These are phyloP conservation scores for Arthromyces matolae DNA, from an alignment of 768 basidiomycete genomes.

Conservation along the genomic window DNA sequence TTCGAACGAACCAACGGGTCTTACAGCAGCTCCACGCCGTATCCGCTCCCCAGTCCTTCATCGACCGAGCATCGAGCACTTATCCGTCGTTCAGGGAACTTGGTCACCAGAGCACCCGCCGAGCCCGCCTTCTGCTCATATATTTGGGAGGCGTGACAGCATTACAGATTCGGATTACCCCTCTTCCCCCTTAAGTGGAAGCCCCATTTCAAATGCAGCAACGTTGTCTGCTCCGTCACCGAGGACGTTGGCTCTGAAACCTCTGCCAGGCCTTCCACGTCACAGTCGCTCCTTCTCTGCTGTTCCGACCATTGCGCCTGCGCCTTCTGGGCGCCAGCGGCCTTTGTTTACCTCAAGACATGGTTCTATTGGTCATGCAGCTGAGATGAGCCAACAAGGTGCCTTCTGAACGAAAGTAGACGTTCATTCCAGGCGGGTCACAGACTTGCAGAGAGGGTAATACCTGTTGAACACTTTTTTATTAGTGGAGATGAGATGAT, in stretches of 20 bases:
- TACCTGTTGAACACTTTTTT: no score
- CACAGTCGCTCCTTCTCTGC: conserved; percentile 17
- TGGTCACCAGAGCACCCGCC: conserved; percentile 7
- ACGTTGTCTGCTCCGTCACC: not conserved
- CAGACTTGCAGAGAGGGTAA: no score
- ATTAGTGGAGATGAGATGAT: no score
- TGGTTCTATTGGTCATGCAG: not conserved
- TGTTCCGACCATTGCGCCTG: conserved; percentile 3
- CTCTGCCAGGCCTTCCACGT: conserved; percentile 5
- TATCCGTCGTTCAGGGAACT: conserved; percentile 4
- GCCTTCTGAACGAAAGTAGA: not conserved
- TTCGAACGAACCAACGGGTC: conserved; percentile 26
- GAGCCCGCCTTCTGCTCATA: conserved; percentile 12
- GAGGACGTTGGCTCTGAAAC: not conserved
- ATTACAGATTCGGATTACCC: conserved; percentile 12
- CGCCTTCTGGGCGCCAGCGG: conserved; percentile 8
- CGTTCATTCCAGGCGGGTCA: no score
- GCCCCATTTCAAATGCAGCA: no score
- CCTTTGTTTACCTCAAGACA: conserved; percentile 6
- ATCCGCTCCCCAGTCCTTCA: conserved; percentile 22
- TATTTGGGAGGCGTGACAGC: conserved; percentile 7
- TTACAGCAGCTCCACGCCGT: conserved; percentile 36
- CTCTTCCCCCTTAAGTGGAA: no score
- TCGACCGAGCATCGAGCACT: conserved; percentile 12
- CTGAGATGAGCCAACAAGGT: not conserved